These are phyloP conservation scores for Lathyrus oleraceus DNA, from an alignment of 306 rosid genomes.

Conservation along the genomic window DNA sequence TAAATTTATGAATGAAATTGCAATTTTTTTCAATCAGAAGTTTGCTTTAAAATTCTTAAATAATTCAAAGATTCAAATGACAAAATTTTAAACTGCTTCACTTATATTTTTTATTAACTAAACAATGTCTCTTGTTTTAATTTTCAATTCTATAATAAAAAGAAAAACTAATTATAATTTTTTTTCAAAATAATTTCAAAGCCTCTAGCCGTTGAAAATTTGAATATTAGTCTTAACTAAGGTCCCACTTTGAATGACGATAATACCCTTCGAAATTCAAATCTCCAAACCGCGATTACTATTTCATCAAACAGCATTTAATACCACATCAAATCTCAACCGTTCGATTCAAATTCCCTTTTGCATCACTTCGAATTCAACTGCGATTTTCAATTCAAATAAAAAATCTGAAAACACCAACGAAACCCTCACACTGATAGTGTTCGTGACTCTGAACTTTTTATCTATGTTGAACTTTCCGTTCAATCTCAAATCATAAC, in stretches of 20 bases:
- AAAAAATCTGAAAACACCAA: constrained; percentile 1
- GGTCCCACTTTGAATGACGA: constrained; percentile 41
- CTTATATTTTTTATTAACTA: no score
- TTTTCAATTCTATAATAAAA: no score
- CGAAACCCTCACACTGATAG: constrained; percentile 13
- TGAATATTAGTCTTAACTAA: constrained; percentile 39
- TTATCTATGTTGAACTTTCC: constrained; percentile 39
- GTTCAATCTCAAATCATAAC: constrained; percentile 50
- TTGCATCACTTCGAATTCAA: constrained; percentile 26
- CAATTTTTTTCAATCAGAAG: no score
- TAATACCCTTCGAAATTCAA: constrained; percentile 57
- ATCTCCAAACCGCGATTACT: constrained; percentile 68
- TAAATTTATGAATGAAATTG: no score
- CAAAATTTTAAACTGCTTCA: no score
- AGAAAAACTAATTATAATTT: no score
- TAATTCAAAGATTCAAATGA: no score
- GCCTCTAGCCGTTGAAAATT: constrained; percentile 75
- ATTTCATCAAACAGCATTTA: constrained; percentile 29
- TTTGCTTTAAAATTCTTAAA: no score
- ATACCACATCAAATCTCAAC: constrained; percentile 59
- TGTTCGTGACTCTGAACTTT: neutral
- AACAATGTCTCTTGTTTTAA: no score
- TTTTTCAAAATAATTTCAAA: no score
- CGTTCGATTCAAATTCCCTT: constrained; percentile 45
- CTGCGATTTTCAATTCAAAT: constrained; percentile 30